Base-by-base conservation (phyloP, 805 yeast species). In the Citeromyces matritensis region DNA sequence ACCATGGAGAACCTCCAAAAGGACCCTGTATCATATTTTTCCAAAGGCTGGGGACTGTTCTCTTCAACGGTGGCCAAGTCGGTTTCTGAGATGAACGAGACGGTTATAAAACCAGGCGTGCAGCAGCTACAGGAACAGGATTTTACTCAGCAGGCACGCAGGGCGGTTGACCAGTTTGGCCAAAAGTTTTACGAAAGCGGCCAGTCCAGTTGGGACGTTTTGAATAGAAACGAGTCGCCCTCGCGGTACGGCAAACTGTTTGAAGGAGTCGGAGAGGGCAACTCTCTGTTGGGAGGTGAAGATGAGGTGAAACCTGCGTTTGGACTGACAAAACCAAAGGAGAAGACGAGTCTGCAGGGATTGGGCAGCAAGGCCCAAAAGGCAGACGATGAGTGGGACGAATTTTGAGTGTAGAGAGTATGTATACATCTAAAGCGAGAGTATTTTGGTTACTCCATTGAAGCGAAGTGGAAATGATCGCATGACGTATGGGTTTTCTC, bases 81-180 rank as follows among this genome's bases (percentile, higher is more conserved):
- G 0, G 76, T 84, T 7, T 72, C 65, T 38, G 95, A 84, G 40
- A 94, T 91, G 26, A 80, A 79, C 42, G 94, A 86, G 44, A 57
- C 74, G 6, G 94, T 85, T 32, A 85, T 91, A 41, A 83, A 82
- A 49, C 98, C 98, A n/a, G 73, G 91, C 29, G 65, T 84, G 49
- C 74, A 73, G 47, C 85, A 80, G 46, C 63, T 91, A 42, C 70
- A 76, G 25, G 84, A 75, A 38, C 72, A 81, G 38, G 97, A 91
- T 36, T 53, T 82, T 28, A 73, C 93, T 15, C 60, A 56, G 34
- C 94, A 84, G 47, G 91, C 97, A 4, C 73, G 69, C 39, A 71
- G 84, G 42, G 97, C 97, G n/a, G 82, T 94, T 69, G 77, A 83
- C 36, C 96, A 91, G 60, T 91, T 88, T 58, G 95, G 96, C 30